phyloP scores from a whole-genome alignment of 2,329 filamentous ascomycete species.

The Cyclaneusma minus region DNA sequence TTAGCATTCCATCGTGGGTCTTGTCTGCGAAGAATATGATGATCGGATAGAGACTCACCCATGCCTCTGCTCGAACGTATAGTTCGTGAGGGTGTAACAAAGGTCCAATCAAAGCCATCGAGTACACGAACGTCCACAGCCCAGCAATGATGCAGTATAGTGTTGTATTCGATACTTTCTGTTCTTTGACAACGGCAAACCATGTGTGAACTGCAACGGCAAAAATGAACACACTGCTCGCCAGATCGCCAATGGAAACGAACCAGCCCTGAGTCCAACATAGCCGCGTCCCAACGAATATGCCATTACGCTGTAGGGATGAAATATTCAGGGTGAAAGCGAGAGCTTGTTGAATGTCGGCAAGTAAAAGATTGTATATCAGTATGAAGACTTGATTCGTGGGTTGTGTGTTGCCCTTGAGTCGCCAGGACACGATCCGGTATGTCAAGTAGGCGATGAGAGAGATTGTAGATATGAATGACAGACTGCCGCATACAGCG shows the following conservation, averaged over 20 bases:
- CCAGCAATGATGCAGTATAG: slow-evolving; percentile 32
- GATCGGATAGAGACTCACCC: slow-evolving; percentile 27
- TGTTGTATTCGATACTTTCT: slow-evolving; percentile 29
- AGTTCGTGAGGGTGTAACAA: slow-evolving; percentile 22
- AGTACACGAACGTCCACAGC: slow-evolving; percentile 44
- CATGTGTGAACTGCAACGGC: slow-evolving; percentile 53
- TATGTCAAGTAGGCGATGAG: slow-evolving; percentile 27
- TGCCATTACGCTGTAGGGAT: slow-evolving; percentile 37
- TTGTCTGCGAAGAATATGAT: too few relatives aligned
- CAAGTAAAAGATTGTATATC: slow-evolving; percentile 53
- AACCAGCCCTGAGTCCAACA: slow-evolving; percentile 56
- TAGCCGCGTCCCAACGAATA: slow-evolving; percentile 34
- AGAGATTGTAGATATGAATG: slow-evolving; percentile 25
- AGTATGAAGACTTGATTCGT: slow-evolving; percentile 55
- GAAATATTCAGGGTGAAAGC: slow-evolving; percentile 47
- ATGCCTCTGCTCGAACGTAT: slow-evolving; percentile 50
- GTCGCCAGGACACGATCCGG: slow-evolving; percentile 14
- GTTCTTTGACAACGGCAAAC: slow-evolving; percentile 40
- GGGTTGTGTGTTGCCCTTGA: slow-evolving; percentile 10
- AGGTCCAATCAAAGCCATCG: slow-evolving; percentile 36
- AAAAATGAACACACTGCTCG: slow-evolving; percentile 51
- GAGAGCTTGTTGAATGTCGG: slow-evolving; percentile 49
- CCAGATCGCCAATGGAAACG: slow-evolving; percentile 48
- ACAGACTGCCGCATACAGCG: slow-evolving; percentile 27
- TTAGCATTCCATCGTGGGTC: slow-evolving; percentile 1